Evolutionary conservation across 2,329 filamentous ascomycete genomes (phyloP).

Genomic region (Magnaporthiopsis incrustans): DNA sequence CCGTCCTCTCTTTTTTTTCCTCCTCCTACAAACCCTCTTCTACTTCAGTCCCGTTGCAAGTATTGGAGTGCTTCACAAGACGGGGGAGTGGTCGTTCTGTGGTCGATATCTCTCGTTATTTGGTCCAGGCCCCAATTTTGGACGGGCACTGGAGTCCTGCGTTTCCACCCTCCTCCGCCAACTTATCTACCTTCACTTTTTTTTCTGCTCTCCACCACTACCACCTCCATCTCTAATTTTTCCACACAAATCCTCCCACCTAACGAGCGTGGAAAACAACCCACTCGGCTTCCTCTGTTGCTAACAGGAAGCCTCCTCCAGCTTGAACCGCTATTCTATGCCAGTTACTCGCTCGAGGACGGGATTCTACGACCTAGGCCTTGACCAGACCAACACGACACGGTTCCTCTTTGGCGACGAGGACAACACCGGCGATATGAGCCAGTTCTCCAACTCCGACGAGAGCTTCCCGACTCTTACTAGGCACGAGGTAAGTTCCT

Average conservation of each 20-base stretch:
- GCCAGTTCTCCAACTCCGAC: slow-evolving; percentile 59
- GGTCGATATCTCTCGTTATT: background rate
- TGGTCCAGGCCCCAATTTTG: background rate
- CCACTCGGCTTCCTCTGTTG: background rate
- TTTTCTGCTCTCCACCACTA: background rate
- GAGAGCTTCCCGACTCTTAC: slow-evolving; percentile 84
- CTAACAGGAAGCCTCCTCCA: slow-evolving; percentile 26
- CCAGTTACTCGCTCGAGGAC: slow-evolving; percentile 68
- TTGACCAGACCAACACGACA: slow-evolving; percentile 79
- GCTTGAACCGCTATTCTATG: slow-evolving; percentile 88
- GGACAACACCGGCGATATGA: slow-evolving; percentile 58
- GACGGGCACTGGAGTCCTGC: background rate
- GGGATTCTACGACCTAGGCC: slow-evolving; percentile 56
- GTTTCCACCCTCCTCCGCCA: background rate
- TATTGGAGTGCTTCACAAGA: background rate
- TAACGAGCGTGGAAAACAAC: background rate
- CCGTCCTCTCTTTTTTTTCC: background rate
- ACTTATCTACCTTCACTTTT: background rate
- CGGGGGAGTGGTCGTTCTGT: background rate
- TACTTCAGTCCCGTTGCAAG: background rate
- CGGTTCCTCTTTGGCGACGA: slow-evolving; percentile 83
- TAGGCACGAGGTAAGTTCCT: slow-evolving; percentile 42
- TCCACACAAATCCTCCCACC: background rate
- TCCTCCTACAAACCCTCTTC: too few relatives aligned
- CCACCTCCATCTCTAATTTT: background rate